A percentile compares a stretch with the other conserved stretches of the same genome.
Conservation (phyloP, 805 yeast species). For the Maudiozyma serrabonitensis region DNA sequence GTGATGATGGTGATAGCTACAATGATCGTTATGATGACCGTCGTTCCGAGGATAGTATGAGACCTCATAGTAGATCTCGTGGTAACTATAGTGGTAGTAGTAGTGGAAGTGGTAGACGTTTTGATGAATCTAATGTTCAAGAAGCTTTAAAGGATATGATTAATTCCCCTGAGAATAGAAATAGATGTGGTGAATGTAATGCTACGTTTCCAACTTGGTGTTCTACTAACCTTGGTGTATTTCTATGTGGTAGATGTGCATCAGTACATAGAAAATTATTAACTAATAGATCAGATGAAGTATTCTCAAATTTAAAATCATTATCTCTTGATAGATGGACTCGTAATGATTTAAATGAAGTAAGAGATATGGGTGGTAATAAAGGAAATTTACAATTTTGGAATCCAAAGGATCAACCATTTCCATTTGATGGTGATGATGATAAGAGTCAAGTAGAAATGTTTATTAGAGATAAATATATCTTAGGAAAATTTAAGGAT, state of each 20-base stretch:
- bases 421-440: slow-evolving; percentile 70
- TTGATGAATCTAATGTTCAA: slow-evolving; percentile 1
- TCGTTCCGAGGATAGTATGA: neutral
- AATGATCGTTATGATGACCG: neutral
- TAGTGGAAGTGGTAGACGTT: neutral
- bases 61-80: neutral
- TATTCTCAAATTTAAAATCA: slow-evolving; percentile 58
- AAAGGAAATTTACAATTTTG: slow-evolving; percentile 48
- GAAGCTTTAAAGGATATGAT: slow-evolving; percentile 47
- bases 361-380: slow-evolving; percentile 45
- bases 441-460: slow-evolving; percentile 44
- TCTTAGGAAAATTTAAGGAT: slow-evolving; percentile 45
- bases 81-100: neutral
- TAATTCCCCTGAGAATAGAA: slow-evolving; percentile 48
- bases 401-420: slow-evolving; percentile 61
- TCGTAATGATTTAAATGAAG: slow-evolving; percentile 40
- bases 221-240: slow-evolving; percentile 44
- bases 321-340: slow-evolving; percentile 67
- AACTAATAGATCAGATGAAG: slow-evolving; percentile 35
- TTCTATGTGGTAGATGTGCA: slow-evolving; percentile 80
- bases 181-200: slow-evolving; percentile 75
- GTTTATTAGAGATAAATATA: slow-evolving; percentile 59
- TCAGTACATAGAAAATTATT: slow-evolving; percentile 56
- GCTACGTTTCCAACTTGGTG: slow-evolving; percentile 48
- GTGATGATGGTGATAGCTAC: neutral